Base-by-base conservation (phyloP, 306 rosid genomes). In the Ochetophila trinervis region DNA sequence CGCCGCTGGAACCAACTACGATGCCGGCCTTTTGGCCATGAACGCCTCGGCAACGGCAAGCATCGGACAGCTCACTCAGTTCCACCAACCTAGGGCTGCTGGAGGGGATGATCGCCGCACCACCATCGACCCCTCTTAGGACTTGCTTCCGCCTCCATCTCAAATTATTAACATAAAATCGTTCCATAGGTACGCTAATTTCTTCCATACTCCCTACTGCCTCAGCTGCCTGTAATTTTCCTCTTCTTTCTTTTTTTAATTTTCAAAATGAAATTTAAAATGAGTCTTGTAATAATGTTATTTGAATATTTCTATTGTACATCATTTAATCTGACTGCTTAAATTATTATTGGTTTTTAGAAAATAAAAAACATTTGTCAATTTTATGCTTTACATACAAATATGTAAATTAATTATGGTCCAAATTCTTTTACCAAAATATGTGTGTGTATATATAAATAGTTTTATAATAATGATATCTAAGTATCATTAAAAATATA, bases 41-140 rank as follows among this genome's bases (percentile, higher is more conserved):
- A 89, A 88, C 48, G 87, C 86, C 11, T 86, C 96, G 1, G 84
- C 96, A 8, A 85, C 91, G 2, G 83, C 97, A 4, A 83, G 86
- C 70, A 74, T 89, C 70, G 96, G 89, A 6, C 91, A 90, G 61
- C 82, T 86, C 22, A 79, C 69, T 76, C 95, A 84, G 73, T 78
- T 87, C 70, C 98, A 83, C 78, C 96, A 92, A 19, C 80, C 85
- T 13, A 77, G 84, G 49, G 84, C 85, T 17, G 88, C 88, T 45
- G 74, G 79, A 52, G 88, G 76, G 1, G 89, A 87, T 23, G 95
- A 89, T 80, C 93, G 86, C 77, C 91, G 90, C 10, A 55, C 65
- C 17, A 62, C 95, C 53, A 72, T 84, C 64, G 87, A 87, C 79
- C 95, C 90, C 47, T 82, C 98, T 83, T 92, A 91, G 95, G 74